Evolutionary conservation across 1,284 basidiomycete genomes (phyloP), one percentile per base, ranked within the genome.

Genomic region (Cryptococcus sp.): DNA sequence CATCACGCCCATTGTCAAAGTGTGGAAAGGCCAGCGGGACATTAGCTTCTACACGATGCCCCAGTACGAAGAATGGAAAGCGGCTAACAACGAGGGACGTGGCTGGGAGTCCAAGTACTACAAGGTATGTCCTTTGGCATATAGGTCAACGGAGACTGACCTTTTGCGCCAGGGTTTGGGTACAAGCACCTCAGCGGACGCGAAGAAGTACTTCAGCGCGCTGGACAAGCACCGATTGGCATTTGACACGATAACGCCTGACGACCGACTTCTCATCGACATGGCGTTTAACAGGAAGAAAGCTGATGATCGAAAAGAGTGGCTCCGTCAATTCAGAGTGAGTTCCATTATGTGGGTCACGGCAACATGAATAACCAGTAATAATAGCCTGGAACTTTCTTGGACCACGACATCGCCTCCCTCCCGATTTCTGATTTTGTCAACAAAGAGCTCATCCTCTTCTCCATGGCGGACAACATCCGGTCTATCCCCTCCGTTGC

Each of bases 231-330:
- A 99, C 76, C 89, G 95, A 84, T 89, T 99, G 55, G 88, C 91
- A 0, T 99, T 99, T 79, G 85, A 90, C 1, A 82, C 87, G 1
- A 88, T 87, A 11, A 85, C 89, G 70, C 84, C 88, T 0, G 93
- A 88, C 2, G 96, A 99, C 69, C 86, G 86, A 54, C 87, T 88
- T 4, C 83, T 99, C 41, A 96, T 99, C 63, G 95, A 99, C 55
- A 87, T 99, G 63, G 96, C 96, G 0, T 99, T 99, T 83, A 98
- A 92, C 83, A 99, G 99, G 85, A 99, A 98, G 83, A 98, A 96
- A 77, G 92, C 94, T 0, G 96, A 99, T 66, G 93, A 99, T 20
- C 89, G 96, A 50, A 99, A 99, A 77, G 96, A 99, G 65, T 99
- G 96, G 96, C 82, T 99, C 13, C 84, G 95, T 25, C 88, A 93